A percentile compares a stretch with the other conserved stretches of the same genome.
Conservation (phyloP, 164 flowering plant genomes). For the Magnolia officinalis region DNA sequence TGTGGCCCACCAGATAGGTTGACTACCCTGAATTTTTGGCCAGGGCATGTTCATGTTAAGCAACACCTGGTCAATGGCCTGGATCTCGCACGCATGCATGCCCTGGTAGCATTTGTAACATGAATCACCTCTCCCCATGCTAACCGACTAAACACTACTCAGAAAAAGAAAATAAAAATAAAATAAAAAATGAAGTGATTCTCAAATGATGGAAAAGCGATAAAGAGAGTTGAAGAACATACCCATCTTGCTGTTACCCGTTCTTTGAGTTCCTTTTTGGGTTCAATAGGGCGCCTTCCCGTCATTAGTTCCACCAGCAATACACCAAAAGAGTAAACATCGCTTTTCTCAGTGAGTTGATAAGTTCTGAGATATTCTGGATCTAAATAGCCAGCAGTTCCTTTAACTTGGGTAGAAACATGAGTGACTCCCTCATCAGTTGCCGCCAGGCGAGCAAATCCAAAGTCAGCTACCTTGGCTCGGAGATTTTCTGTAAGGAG, state of each 20-base stretch:
- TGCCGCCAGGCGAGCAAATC: constrained; percentile 82
- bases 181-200: neutral
- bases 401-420: constrained; percentile 94
- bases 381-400: constrained; percentile 97
- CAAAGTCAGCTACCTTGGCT: constrained; percentile 95
- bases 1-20: neutral
- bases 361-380: constrained; percentile 87
- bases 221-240: constrained; percentile 12
- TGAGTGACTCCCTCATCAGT: constrained; percentile 74
- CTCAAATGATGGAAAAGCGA: neutral
- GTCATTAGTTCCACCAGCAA: constrained; percentile 77
- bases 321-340: constrained; percentile 93
- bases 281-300: constrained; percentile 92
- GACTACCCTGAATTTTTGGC: neutral
- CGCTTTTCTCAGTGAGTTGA: constrained; percentile 95
- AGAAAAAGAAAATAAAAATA: too few relatives aligned
- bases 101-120: neutral
- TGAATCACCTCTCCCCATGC: too few relatives aligned
- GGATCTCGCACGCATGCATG: neutral
- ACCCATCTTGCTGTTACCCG: constrained; percentile 90
- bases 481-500: constrained; percentile 76
- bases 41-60: neutral
- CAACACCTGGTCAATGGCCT: neutral
- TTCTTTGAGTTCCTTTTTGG: constrained; percentile 61
- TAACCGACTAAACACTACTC: neutral